These are phyloP conservation scores for Xylariaceae sp. DNA, from an alignment of 2,329 filamentous ascomycete genomes.

Conservation along the genomic window DNA sequence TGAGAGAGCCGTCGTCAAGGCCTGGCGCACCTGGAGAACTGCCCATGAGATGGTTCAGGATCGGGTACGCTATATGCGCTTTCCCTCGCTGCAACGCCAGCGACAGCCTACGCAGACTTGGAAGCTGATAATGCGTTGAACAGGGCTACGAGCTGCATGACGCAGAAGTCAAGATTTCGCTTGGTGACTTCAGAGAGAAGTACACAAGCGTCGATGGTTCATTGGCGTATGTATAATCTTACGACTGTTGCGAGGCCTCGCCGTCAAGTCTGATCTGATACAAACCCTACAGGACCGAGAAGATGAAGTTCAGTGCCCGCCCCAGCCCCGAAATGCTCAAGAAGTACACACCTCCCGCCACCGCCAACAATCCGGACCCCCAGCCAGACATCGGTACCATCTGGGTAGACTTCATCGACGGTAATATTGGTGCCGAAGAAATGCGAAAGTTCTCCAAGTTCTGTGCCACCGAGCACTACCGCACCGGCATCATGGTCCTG, in stretches of 20 bases:
- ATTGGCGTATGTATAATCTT: conserved; percentile 61
- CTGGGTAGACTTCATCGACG: conserved; percentile 86
- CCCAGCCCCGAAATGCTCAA: conserved; percentile 81
- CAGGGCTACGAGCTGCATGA: conserved; percentile 93
- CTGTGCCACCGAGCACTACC: conserved; percentile 75
- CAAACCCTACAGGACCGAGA: conserved; percentile 61
- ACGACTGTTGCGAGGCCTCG: neutral
- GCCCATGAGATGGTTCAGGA: conserved; percentile 94
- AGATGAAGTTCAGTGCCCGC: conserved; percentile 84
- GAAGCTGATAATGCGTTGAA: conserved; percentile 20
- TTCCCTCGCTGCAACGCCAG: neutral
- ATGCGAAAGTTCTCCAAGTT: conserved; percentile 86
- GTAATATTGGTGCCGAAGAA: conserved; percentile 85
- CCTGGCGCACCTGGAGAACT: conserved; percentile 94
- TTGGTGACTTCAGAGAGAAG: conserved; percentile 74
- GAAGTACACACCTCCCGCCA: conserved; percentile 75
- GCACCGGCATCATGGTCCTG: conserved; percentile 88
- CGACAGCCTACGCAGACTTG: neutral
- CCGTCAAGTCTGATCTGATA: conserved; percentile 5
- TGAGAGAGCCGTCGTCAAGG: conserved; percentile 58
- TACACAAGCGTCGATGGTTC: conserved; percentile 72
- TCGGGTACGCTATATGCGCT: conserved; percentile 58
- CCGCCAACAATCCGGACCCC: conserved; percentile 66
- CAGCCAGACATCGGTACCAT: conserved; percentile 77
- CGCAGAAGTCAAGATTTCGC: conserved; percentile 80